Percentiles rank a stretch among this genome's conserved stretches.
These are phyloP conservation scores for Microcera coccophila DNA, from an alignment of 2,329 filamentous ascomycete genomes.

Conservation along the genomic window DNA sequence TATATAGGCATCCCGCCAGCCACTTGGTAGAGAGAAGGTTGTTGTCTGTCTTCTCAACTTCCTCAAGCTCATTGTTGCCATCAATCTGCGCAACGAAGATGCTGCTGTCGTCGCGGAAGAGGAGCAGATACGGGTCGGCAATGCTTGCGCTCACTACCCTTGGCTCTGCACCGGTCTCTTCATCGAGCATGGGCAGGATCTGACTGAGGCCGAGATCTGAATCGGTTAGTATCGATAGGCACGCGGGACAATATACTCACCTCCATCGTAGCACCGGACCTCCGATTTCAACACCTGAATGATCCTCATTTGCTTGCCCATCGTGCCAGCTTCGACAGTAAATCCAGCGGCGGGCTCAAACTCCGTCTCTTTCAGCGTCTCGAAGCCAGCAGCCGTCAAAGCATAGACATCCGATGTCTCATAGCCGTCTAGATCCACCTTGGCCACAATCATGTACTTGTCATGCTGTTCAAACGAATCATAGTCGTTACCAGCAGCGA, in stretches of 20 bases:
- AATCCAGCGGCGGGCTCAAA: conserved; percentile 87
- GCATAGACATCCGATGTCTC: conserved; percentile 77
- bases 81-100: conserved; percentile 76
- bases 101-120: conserved; percentile 80
- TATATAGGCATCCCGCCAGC: conserved; percentile 79
- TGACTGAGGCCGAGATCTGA: conserved; percentile 84
- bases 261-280: conserved; percentile 83
- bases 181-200: conserved; percentile 89
- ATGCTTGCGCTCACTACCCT: conserved; percentile 78
- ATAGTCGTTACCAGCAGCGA: conserved; percentile 52
- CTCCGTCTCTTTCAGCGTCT: conserved; percentile 75
- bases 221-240: conserved; percentile 12
- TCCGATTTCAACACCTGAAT: conserved; percentile 86
- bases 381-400: conserved; percentile 68
- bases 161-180: conserved; percentile 78
- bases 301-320: conserved; percentile 76
- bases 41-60: conserved; percentile 63
- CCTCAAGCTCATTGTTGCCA: conserved; percentile 74
- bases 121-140: conserved; percentile 77
- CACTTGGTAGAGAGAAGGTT: conserved; percentile 63
- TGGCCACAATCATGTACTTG: conserved; percentile 79
- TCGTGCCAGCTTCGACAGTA: conserved; percentile 79
- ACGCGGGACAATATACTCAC: conserved; percentile 48
- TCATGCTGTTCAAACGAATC: conserved; percentile 62
- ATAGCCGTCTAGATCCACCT: conserved; percentile 62